Conservation (phyloP, 1,284 basidiomycete species). For the Macrocybe sp. region DNA sequence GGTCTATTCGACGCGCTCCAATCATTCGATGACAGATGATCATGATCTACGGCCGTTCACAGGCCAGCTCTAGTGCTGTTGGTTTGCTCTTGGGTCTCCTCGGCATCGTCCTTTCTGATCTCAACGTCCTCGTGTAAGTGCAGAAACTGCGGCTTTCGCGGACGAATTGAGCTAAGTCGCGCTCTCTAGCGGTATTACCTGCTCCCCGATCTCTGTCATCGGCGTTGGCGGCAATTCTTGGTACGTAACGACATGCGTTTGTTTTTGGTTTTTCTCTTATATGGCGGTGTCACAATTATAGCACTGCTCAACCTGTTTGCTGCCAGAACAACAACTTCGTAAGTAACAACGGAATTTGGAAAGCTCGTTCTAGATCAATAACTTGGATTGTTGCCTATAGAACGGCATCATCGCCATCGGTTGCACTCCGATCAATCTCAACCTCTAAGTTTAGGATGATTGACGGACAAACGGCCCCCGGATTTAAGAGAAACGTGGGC, state of each 20-base stretch:
- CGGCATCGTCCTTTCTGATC: slow-evolving; percentile 9
- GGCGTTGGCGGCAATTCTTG: slow-evolving; percentile 12
- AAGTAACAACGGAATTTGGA: background rate
- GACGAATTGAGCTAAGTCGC: background rate
- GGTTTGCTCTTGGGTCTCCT: slow-evolving; percentile 12
- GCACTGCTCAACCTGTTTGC: slow-evolving; percentile 14
- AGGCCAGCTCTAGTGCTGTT: slow-evolving; percentile 6
- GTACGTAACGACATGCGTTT: background rate
- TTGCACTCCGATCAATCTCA: slow-evolving; percentile 25
- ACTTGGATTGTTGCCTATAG: background rate
- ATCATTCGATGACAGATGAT: background rate
- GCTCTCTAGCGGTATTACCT: slow-evolving; percentile 11
- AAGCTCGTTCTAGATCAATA: background rate
- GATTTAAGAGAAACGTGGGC: background rate
- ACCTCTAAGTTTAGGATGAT: slow-evolving; percentile 5
- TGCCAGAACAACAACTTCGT: slow-evolving; percentile 18
- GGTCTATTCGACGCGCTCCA: background rate
- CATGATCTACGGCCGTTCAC: background rate
- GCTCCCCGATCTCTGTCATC: slow-evolving; percentile 11
- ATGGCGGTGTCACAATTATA: background rate
- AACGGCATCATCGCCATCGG: slow-evolving; percentile 24
- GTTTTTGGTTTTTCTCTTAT: background rate
- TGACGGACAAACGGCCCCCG: no score
- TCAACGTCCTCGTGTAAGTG: slow-evolving; percentile 12
- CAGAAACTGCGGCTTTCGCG: background rate